phyloP scores from a whole-genome alignment of 2,329 filamentous ascomycete species.

The Colletotrichum sp. region DNA sequence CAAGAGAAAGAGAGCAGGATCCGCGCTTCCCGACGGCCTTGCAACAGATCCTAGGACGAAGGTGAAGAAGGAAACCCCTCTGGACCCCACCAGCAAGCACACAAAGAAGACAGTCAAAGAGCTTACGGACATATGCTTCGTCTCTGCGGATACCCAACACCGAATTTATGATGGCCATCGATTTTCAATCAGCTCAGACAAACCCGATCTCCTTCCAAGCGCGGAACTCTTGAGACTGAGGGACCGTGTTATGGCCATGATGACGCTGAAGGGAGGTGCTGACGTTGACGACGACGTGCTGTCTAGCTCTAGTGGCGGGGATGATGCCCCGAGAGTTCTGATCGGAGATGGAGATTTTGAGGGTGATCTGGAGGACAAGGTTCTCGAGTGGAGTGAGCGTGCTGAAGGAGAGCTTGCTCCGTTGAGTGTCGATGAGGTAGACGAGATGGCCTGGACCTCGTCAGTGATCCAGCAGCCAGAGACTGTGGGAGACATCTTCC shows the following conservation, averaged over 20 bases:
- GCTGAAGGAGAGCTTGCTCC: neutral
- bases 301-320: neutral
- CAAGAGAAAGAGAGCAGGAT: no score
- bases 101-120: no score
- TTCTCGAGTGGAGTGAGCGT: neutral
- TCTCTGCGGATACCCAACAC: neutral
- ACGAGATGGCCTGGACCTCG: neutral
- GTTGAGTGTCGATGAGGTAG: rapidly evolving
- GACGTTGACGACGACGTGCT: neutral
- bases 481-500: neutral
- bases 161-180: no score
- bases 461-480: neutral
- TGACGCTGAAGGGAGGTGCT: rapidly evolving
- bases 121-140: no score
- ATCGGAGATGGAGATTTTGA: neutral
- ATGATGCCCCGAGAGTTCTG: neutral
- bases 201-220: neutral
- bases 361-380: neutral
- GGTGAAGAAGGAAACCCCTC: no score
- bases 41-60: neutral
- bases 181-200: no score
- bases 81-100: no score
- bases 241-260: neutral
- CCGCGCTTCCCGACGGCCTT: neutral
- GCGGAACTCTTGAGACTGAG: neutral